Conservation (phyloP, 768 basidiomycete genomes). For the Auricularia auricula-judae region DNA sequence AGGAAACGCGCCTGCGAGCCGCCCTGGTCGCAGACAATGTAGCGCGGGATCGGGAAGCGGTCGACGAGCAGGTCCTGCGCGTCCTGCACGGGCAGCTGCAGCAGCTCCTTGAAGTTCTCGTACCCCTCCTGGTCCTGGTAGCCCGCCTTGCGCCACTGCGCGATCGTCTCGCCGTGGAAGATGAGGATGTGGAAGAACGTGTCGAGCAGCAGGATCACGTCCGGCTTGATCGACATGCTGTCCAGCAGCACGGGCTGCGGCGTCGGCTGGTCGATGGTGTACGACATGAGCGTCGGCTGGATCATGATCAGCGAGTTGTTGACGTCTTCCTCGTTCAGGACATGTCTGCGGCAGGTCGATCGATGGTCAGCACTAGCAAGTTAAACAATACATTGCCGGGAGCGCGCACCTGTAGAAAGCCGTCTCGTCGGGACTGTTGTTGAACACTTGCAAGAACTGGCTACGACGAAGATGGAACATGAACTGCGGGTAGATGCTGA, state of each 20-base stretch:
- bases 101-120: constrained; percentile 93
- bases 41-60: constrained; percentile 93
- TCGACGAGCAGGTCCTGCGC: constrained; percentile 93
- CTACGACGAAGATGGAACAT: constrained; percentile 98
- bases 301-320: constrained; percentile 99
- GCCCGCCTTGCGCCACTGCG: constrained; percentile 95
- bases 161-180: constrained; percentile 96
- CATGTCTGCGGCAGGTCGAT: constrained; percentile 44
- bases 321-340: constrained; percentile 93
- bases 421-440: constrained; percentile 99
- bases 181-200: constrained; percentile 99
- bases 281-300: constrained; percentile 98
- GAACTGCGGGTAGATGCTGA: constrained; percentile 98
- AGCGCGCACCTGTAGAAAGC: constrained; percentile 81
- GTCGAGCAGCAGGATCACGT: constrained; percentile 91
- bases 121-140: constrained; percentile 99
- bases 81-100: constrained; percentile 77
- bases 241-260: constrained; percentile 94
- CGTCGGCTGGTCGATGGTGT: constrained; percentile 73
- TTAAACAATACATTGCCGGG: too few species aligned
- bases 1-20: constrained; percentile 98
- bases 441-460: constrained; percentile 99
- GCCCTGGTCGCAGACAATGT: constrained; percentile 95
- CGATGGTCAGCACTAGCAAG: too few species aligned
- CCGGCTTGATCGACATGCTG: constrained; percentile 94